Percentiles rank a stretch among this genome's conserved stretches.
Conservation (phyloP, 1,284 basidiomycete genomes). For the Sanguinoderma infundibulare region DNA sequence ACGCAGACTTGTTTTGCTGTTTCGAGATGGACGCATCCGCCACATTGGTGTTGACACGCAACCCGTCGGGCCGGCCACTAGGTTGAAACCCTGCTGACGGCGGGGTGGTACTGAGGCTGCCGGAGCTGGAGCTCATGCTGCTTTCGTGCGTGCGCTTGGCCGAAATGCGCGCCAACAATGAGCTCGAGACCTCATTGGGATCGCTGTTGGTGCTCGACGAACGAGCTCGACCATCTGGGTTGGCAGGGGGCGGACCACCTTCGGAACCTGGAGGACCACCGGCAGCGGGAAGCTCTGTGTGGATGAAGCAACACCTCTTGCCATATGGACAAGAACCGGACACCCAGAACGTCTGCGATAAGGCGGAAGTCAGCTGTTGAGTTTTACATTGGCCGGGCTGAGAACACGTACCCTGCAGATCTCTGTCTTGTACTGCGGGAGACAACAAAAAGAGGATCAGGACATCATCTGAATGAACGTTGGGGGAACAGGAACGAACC, state of each 20-base stretch:
- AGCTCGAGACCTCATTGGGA: slow-evolving; percentile 66
- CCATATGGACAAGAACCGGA: slow-evolving; percentile 91
- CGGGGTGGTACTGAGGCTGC: slow-evolving; percentile 47
- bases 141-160: slow-evolving; percentile 62
- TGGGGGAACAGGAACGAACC: slow-evolving; percentile 45
- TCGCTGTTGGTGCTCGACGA: slow-evolving; percentile 77
- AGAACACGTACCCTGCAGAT: slow-evolving; percentile 75
- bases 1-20: slow-evolving; percentile 80
- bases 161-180: slow-evolving; percentile 74
- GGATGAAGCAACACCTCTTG: slow-evolving; percentile 89
- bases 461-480: slow-evolving; percentile 10
- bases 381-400: slow-evolving; percentile 10
- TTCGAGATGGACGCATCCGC: slow-evolving; percentile 61
- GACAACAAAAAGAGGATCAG: slow-evolving; percentile 2
- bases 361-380: slow-evolving; percentile 19
- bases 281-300: slow-evolving; percentile 76
- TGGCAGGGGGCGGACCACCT: slow-evolving; percentile 51
- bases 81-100: slow-evolving; percentile 43
- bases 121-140: slow-evolving; percentile 43
- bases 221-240: slow-evolving; percentile 63
- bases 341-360: slow-evolving; percentile 82
- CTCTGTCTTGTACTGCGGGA: slow-evolving; percentile 83
- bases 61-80: slow-evolving; percentile 59
- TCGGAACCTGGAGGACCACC: slow-evolving; percentile 57
- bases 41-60: slow-evolving; percentile 74